Base-by-base conservation (phyloP, 176 grass and related monocot species). In the Areca catechu region DNA sequence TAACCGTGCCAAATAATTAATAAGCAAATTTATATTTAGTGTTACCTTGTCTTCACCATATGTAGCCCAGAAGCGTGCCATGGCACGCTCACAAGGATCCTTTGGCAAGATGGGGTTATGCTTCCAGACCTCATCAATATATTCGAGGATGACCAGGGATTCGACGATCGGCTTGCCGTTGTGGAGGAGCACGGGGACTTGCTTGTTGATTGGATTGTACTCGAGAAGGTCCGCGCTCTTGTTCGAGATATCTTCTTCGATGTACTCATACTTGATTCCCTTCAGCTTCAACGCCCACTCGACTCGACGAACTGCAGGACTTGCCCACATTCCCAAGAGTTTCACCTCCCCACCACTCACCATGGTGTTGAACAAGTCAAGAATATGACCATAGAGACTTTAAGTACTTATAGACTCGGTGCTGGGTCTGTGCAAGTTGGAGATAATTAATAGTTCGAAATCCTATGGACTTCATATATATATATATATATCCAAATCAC, bases 71-170 rank as follows among this genome's bases (percentile, higher is more conserved):
- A 65, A 50, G 5, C 62, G 62, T 12, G 47, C 62, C 49, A 6
- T 65, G 5, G 62, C 62, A 16, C 48, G 47, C 17, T 24, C 19
- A 0, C 52, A 65, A 25, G 62, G 62, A 65, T 65, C 62, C 5
- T 14, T 52, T 1, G 62, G 48, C 3, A 65, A 25, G 21, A 65
- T 24, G 7, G 48, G 47, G 15, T 22, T 10, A 4, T 19, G 20
- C 48, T 50, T 24, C 62, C 62, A 65, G 4, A 17, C 17, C 22
- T 65, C 62, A 9, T 65, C 62, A 20, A 65, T 65, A 47, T 65
- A 51, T 22, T 65, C 62, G 16, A 65, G 10, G 22, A 65, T 65
- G 47, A 65, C 62, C 2, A 49, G 21, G 15, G 62, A 65, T 19
- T 65, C 62, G 7, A 49, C 14, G 16, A 65, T 16, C 19, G 62